Base-by-base conservation (phyloP, 2,329 filamentous ascomycete genomes). In the Aspergillus alliaceus region DNA sequence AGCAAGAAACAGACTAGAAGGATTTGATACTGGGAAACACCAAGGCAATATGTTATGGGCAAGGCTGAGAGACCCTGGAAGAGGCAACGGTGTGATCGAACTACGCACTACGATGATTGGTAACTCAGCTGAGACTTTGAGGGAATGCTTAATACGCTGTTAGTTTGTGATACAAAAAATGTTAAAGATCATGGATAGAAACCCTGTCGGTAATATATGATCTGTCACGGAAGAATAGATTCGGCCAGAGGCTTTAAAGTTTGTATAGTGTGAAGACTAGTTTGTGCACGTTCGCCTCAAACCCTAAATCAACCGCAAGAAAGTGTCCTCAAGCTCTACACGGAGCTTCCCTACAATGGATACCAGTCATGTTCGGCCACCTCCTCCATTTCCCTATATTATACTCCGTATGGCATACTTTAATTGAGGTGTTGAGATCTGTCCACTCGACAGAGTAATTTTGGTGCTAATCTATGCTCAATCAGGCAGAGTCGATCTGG, bases 51-150 rank as follows among this genome's bases (percentile, higher is more conserved):
- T 14, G 55, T 60, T 12, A 49, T n/a, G n/a, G 24, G 29, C 12
- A 14, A 24, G n/a, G 37, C 47, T 24, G 40, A 18, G 7, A 29
- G 9, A 15, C 15, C n/a, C 14, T 60, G 22, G 55, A 60, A 18
- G 12, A 29, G 7, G 25, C 52, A 31, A 44, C 20, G 1, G 52
- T 31, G 27, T 34, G 48, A 15, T 12, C 29, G 39, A 60, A 60
- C 11, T 60, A 48, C 51, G 55, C 53, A 9, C 40, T 60, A 11
- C 18, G 52, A 22, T 25, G 53, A 3, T 44, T 60, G 15, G 40
- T 58, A 20, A 48, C 42, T 4, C 32, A 35, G 11, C 25, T 58
- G 18, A 39, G 46, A 34, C 44, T 51, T 4, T 56, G 12, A 51
- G 39, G 8, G 29, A 31, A 20, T 3, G 6, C 12, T 11, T 20